Conservation (phyloP, 169 alveolate genomes). For the Amoebophrya sp. region DNA sequence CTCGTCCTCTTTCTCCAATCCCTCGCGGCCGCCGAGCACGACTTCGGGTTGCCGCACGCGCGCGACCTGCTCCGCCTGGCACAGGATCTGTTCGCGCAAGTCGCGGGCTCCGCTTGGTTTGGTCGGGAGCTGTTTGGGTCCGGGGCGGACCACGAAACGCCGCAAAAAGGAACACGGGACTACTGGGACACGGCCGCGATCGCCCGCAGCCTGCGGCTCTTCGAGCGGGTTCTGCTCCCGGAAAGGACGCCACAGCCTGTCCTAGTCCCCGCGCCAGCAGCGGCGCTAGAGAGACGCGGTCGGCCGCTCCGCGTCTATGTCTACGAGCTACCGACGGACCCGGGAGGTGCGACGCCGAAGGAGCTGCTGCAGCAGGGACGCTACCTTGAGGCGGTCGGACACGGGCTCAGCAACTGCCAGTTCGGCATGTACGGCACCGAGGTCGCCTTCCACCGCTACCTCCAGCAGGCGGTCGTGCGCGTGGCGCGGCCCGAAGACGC, state of each 20-base stretch:
- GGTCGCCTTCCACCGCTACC: constrained; percentile 34
- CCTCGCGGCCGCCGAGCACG: neutral
- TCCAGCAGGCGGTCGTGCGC: constrained; percentile 14
- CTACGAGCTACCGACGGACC: neutral
- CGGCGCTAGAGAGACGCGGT: neutral
- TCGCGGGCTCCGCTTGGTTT: neutral
- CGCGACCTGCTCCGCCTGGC: neutral
- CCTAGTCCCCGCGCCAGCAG: neutral
- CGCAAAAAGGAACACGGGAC: neutral
- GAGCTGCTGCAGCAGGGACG: neutral
- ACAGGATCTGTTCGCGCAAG: neutral
- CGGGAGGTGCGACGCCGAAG: neutral
- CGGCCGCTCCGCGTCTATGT: neutral
- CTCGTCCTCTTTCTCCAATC: neutral
- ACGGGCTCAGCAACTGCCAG: constrained; percentile 25
- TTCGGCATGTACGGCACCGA: constrained; percentile 51
- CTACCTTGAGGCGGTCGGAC: neutral
- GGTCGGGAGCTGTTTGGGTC: neutral
- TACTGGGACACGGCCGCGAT: neutral
- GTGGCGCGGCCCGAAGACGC: neutral
- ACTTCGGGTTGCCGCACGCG: neutral
- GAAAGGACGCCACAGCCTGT: too few species aligned
- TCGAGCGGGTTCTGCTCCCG: neutral
- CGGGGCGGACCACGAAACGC: neutral
- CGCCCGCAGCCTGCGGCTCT: neutral